A percentile compares a stretch with the other conserved stretches of the same genome.
phyloP scores from a whole-genome alignment of 805 yeast genomes.

The Yarrowia osloensis region DNA sequence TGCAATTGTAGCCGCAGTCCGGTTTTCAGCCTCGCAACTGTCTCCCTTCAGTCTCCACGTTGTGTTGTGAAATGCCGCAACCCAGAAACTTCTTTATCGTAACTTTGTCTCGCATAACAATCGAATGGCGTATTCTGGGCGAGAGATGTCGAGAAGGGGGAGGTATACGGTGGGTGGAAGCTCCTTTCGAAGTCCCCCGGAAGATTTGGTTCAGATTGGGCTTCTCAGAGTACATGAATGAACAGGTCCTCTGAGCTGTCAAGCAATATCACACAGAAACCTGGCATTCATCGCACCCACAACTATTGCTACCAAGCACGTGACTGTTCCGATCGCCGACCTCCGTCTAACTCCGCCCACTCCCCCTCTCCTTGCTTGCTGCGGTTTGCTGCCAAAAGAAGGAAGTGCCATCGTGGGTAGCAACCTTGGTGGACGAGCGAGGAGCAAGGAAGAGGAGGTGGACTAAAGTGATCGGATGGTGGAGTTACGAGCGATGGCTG shows the following conservation, averaged over 20 bases:
- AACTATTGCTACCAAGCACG: background rate
- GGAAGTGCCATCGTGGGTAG: background rate
- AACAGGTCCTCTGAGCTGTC: too few relatives aligned
- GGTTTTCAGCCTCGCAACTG: background rate
- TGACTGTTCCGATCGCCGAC: background rate
- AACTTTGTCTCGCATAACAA: conserved; percentile 6
- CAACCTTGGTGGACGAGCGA: background rate
- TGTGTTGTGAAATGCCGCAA: background rate
- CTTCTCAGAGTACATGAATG: too few relatives aligned
- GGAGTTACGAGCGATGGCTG: too few relatives aligned
- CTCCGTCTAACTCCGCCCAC: background rate
- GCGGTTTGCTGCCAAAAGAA: background rate
- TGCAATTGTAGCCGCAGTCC: background rate
- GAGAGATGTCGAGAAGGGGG: background rate
- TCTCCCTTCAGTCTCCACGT: background rate
- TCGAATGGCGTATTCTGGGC: background rate
- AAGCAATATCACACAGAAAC: too few relatives aligned
- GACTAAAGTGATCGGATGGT: too few relatives aligned
- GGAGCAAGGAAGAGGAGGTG: background rate
- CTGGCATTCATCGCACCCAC: too few relatives aligned
- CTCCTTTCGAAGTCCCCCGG: background rate
- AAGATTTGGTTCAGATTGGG: background rate
- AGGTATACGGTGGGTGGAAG: background rate
- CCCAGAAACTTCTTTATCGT: conserved; percentile 10
- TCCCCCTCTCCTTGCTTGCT: background rate